Evolutionary conservation across 73 alveolate genomes (phyloP).

Genomic region (Paramecium biaurelia): DNA sequence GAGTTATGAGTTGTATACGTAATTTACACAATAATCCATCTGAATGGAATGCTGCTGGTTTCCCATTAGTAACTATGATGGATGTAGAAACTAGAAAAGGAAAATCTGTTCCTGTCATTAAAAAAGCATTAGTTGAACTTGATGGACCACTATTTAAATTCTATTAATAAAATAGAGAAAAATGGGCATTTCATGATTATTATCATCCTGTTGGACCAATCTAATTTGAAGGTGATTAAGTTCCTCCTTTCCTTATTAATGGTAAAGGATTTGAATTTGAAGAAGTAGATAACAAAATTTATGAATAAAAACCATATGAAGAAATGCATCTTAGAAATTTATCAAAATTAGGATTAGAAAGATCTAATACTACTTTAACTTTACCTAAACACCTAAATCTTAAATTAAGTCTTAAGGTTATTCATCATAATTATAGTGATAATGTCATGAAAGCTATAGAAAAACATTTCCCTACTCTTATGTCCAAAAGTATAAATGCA

Average conservation of each 20-base stretch:
- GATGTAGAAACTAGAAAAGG: slow-evolving; percentile 92
- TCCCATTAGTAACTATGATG: slow-evolving; percentile 83
- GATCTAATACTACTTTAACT: background rate
- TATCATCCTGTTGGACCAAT: slow-evolving; percentile 79
- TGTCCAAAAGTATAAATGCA: background rate
- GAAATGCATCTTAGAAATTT: slow-evolving; percentile 11
- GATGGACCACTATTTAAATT: slow-evolving; percentile 74
- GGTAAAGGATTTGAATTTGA: slow-evolving; percentile 39
- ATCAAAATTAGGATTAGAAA: background rate
- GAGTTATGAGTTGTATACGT: slow-evolving; percentile 77
- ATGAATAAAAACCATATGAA: background rate
- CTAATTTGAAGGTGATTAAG: slow-evolving; percentile 75
- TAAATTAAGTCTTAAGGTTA: background rate
- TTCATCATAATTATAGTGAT: background rate
- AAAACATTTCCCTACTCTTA: background rate
- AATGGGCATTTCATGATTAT: slow-evolving; percentile 45
- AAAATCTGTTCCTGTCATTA: slow-evolving; percentile 81
- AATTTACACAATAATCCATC: slow-evolving; percentile 63
- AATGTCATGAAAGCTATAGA: background rate
- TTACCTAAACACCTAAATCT: background rate
- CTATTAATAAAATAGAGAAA: slow-evolving; percentile 43
- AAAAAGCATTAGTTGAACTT: slow-evolving; percentile 84
- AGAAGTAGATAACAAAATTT: slow-evolving; percentile 7
- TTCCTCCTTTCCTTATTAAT: slow-evolving; percentile 39
- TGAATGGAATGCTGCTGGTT: slow-evolving; percentile 87